Base-by-base conservation (phyloP, 441 rosid genomes). In the Euphorbia schlechtendalii region DNA sequence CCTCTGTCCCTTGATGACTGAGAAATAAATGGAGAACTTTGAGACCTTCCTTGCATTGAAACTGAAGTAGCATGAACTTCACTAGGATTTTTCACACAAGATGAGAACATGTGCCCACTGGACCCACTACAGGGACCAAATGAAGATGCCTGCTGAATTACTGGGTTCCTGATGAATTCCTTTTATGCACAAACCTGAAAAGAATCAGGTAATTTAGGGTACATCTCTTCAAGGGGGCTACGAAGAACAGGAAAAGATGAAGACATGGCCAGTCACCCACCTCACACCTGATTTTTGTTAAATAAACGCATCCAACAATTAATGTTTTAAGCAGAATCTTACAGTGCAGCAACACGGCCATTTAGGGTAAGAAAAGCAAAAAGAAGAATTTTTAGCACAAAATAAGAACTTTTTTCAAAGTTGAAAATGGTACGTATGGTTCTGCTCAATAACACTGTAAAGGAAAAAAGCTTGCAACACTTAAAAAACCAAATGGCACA, bases 121-220 rank as follows among this genome's bases (percentile, higher is more conserved):
- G 76, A 71, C n/a, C n/a, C n/a, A n/a, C n/a, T n/a, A 53, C 61
- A 71, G 51, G 83, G 65, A 63, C 67, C 79, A 43, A 82, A 57
- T 45, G 83, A 73, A 73, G 79, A 59, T 66, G 73, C 74, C 55
- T 82, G 83, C 52, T 72, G 78, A 11, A 72, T 43, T 46, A 71
- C 18, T 0, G 82, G 73, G 54, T 74, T n/a, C n/a, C n/a, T n/a
- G n/a, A n/a, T n/a, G n/a, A n/a, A 66, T 72, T 81, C 84, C 75
- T 76, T 75, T 76, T 74, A 83, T 43, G 80, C 71, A 63, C 81
- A 73, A 71, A 73, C 77, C 83, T 72, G 83, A 69, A 79, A 80
- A 57, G 78, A 62, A 55, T 66, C 72, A 40, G 80, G 77, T 55
- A 76, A 72, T 43, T 77, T 77, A 28, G 73, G 69, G 67, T 73